Percentiles rank a stretch among this genome's conserved stretches.
phyloP scores from a whole-genome alignment of 345 rosid genomes.

The Bruguiera sexangula region DNA sequence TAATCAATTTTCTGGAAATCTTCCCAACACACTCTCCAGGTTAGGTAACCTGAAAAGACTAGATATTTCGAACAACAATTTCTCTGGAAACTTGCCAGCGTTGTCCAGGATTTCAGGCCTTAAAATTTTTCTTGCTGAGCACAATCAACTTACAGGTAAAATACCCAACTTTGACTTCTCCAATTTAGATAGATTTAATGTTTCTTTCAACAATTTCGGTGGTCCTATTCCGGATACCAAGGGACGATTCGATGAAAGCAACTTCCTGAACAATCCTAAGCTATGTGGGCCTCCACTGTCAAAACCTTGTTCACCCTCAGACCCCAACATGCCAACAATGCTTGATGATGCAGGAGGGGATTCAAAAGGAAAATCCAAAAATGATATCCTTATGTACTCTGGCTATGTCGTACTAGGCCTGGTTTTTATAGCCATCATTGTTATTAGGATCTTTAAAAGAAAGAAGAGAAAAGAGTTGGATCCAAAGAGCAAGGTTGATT shows the following conservation, averaged over 20 bases:
- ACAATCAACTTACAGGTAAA: conserved; percentile 44
- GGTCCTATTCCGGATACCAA: conserved; percentile 39
- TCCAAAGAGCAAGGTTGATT: conserved; percentile 5
- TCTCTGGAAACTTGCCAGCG: conserved; percentile 44
- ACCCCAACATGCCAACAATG: background rate
- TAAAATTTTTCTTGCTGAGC: conserved; percentile 34
- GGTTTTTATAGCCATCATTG: conserved; percentile 18
- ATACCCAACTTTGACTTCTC: conserved; percentile 44
- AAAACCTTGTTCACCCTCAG: conserved; percentile 19
- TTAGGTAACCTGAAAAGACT: conserved; percentile 40
- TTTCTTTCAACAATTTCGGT: conserved; percentile 49
- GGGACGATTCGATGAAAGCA: conserved; percentile 16
- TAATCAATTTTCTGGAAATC: conserved; percentile 39
- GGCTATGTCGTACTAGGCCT: conserved; percentile 42
- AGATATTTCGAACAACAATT: conserved; percentile 44
- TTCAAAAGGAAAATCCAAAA: conserved; percentile 12
- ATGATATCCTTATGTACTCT: conserved; percentile 37
- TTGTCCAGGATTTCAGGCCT: conserved; percentile 41
- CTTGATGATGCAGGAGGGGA: background rate
- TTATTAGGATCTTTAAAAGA: conserved; percentile 18
- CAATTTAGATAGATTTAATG: conserved; percentile 43
- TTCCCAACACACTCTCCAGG: conserved; percentile 37
- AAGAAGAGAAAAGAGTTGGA: conserved; percentile 15
- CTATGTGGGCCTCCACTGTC: conserved; percentile 40
- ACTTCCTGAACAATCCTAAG: conserved; percentile 43